These are phyloP conservation scores for Cucumis melo DNA, from an alignment of 306 rosid genomes.

Conservation along the genomic window DNA sequence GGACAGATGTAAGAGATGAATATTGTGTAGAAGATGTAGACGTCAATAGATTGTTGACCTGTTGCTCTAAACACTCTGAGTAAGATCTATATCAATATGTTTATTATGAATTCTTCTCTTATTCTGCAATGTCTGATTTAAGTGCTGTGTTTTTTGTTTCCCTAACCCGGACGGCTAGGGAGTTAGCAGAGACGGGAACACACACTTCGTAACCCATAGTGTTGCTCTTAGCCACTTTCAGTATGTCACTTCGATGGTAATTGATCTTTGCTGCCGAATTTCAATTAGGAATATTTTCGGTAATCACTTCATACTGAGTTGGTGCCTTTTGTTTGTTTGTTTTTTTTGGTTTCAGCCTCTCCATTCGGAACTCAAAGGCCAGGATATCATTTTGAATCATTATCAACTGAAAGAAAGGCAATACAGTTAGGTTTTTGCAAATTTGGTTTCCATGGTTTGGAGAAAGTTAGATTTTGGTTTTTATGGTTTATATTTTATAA, in stretches of 20 bases:
- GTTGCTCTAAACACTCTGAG: conserved; percentile 41
- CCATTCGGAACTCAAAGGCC: neutral
- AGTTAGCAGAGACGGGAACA: neutral
- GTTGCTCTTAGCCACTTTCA: neutral
- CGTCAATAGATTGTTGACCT: conserved; percentile 41
- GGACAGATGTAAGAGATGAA: conserved; percentile 13
- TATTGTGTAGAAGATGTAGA: conserved; percentile 16
- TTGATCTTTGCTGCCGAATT: neutral
- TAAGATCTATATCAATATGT: conserved; percentile 15
- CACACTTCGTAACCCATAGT: neutral
- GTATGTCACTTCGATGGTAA: neutral
- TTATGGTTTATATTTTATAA: too few species aligned
- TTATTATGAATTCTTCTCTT: neutral
- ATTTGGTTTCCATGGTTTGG: too few species aligned
- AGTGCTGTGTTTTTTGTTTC: neutral
- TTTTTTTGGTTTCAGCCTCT: neutral
- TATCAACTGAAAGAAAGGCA: neutral
- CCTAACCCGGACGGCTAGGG: neutral
- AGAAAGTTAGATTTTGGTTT: too few species aligned
- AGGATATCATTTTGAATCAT: neutral
- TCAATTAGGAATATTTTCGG: neutral
- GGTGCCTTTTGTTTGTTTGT: neutral
- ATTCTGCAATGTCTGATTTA: neutral
- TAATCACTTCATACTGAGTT: neutral
- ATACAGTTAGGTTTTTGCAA: neutral